Conservation (phyloP, 495 filamentous ascomycete genomes). For the Daldinia childiae region DNA sequence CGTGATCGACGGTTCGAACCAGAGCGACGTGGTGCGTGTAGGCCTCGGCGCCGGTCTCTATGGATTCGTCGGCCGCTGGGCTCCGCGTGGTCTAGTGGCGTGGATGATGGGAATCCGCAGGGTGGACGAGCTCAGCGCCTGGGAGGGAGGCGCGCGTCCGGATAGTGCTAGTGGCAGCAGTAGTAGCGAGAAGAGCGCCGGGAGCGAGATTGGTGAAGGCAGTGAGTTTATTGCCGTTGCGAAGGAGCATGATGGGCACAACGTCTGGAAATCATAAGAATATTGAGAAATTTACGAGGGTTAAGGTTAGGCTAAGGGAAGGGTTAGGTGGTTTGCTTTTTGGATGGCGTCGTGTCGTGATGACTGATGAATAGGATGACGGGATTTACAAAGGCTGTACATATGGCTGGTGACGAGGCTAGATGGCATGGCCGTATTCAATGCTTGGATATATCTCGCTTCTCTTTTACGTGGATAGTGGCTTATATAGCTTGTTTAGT, state of each 20-base stretch:
- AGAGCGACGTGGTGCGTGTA: conserved; percentile 69
- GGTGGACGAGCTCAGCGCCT: conserved; percentile 58
- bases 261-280: conserved; percentile 50
- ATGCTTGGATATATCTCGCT: conserved; percentile 9
- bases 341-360: conserved; percentile 5
- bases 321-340: background rate
- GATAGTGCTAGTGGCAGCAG: background rate
- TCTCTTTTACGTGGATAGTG: background rate
- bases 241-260: conserved; percentile 48
- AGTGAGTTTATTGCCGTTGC: conserved; percentile 54
- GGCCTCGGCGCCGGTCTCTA: conserved; percentile 85
- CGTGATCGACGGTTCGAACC: conserved; percentile 66
- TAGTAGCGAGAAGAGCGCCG: conserved; percentile 32
- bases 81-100: conserved; percentile 78
- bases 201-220: conserved; percentile 37
- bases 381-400: conserved; percentile 23
- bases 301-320: background rate
- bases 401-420: conserved; percentile 6
- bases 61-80: conserved; percentile 84
- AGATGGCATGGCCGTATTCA: background rate
- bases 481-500: background rate
- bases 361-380: conserved; percentile 21
- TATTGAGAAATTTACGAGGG: background rate
- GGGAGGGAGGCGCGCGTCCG: conserved; percentile 43
- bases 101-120: conserved; percentile 87